Base-by-base conservation (phyloP, 2,329 filamentous ascomycete species). In the Plectosphaerella sp. region DNA sequence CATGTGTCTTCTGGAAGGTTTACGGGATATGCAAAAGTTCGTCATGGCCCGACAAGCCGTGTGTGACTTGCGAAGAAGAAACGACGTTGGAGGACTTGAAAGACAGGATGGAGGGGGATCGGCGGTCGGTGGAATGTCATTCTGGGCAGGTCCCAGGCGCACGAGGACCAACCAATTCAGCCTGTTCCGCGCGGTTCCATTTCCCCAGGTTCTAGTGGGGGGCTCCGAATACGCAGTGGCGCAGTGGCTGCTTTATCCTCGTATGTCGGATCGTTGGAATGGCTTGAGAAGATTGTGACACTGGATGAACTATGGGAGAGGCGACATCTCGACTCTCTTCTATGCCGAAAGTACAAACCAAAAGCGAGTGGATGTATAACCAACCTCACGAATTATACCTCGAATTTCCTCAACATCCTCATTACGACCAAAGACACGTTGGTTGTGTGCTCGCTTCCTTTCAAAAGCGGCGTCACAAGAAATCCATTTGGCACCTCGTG, bases 1-100 rank as follows among this genome's bases (percentile, higher is more conserved):
- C 64, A 65, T 75, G 28, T 9, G 28, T 22, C 28, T 33, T 33
- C 28, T 33, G 28, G 28, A 33, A 33, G 25, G 11, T 12, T 33
- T 33, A 12, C 8, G 11, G 28, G 8, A 10, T 33, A 12, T 33
- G 28, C 8, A 33, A 22, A 22, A 22, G 22, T 22, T 22, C 28
- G 28, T 33, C 28, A 33, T 33, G 8, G 11, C 28, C 8, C 28
- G 28, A 10, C 22, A 22, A 22, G 22, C 22, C 3, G 8, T 7
- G 2, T 33, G 8, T 5, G 28, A 12, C 11, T 33, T 12, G 28
- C 16, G 37, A 39, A 43, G 41, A 43, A 43, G 41, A 16, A 43
- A 43, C 41, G 15, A 12, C n/a, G 41, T 20, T 16, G 41, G 22
- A 4, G 41, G 5, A 39, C 11, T 16, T 43, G 41, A 43, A 43